A percentile compares a stretch with the other conserved stretches of the same genome.
phyloP scores from a whole-genome alignment of 2,329 filamentous ascomycete genomes.

The Alternaria tenuissima region DNA sequence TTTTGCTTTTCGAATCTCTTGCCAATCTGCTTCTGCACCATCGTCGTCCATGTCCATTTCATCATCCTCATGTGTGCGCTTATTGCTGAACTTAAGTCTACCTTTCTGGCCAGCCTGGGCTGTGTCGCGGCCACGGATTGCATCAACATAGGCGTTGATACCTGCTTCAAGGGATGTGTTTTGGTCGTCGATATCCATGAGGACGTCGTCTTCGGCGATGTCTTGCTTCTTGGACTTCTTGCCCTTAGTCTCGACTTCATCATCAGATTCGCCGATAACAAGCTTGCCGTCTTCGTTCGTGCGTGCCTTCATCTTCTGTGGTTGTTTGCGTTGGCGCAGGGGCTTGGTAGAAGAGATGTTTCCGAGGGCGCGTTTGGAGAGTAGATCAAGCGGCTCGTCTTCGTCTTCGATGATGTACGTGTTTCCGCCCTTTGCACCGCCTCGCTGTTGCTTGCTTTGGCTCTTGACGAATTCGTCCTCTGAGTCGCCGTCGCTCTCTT shows the following conservation, averaged over 20 bases:
- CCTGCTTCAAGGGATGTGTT: slow-evolving; percentile 57
- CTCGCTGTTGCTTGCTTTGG: slow-evolving; percentile 36
- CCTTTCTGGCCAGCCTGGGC: slow-evolving; percentile 66
- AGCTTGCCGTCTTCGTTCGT: slow-evolving; percentile 80
- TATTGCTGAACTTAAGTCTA: slow-evolving; percentile 67
- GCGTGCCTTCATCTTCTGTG: slow-evolving; percentile 54
- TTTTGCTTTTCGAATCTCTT: slow-evolving; percentile 49
- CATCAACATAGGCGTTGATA: slow-evolving; percentile 69
- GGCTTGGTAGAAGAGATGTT: slow-evolving; percentile 94
- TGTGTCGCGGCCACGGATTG: slow-evolving; percentile 67
- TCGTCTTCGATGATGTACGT: slow-evolving; percentile 94
- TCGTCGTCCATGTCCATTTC: slow-evolving; percentile 59
- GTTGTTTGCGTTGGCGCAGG: slow-evolving; percentile 65
- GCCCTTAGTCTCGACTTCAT: slow-evolving; percentile 37
- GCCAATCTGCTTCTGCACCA: slow-evolving; percentile 44
- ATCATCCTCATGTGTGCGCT: slow-evolving; percentile 52
- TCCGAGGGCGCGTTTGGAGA: slow-evolving; percentile 86
- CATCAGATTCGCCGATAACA: slow-evolving; percentile 68
- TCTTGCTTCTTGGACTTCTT: slow-evolving; percentile 46
- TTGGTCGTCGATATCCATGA: slow-evolving; percentile 67
- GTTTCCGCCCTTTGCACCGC: slow-evolving; percentile 60
- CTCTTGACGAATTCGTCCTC: slow-evolving; percentile 49
- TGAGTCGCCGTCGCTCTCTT: slow-evolving; percentile 60
- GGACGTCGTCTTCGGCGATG: slow-evolving; percentile 55
- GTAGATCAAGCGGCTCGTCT: slow-evolving; percentile 91